These are phyloP conservation scores for Apiospora sp. DNA, from an alignment of 2,329 filamentous ascomycete genomes.

Conservation along the genomic window DNA sequence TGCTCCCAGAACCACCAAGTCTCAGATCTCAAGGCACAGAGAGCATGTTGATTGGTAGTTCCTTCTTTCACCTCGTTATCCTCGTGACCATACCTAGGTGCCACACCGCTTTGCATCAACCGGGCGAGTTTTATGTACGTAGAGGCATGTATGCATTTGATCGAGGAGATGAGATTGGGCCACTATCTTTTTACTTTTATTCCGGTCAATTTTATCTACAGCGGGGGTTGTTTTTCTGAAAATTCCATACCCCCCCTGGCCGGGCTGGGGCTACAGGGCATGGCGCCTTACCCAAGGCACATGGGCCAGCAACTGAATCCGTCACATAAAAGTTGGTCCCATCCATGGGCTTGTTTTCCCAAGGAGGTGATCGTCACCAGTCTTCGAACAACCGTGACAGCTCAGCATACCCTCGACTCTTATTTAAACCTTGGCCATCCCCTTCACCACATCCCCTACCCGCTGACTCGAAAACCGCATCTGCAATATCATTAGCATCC, in stretches of 20 bases:
- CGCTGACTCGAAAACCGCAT: background rate
- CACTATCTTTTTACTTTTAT: background rate
- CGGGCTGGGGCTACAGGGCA: constrained; percentile 11
- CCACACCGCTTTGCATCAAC: constrained; percentile 7
- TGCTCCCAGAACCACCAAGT: background rate
- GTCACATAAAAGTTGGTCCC: constrained; percentile 24
- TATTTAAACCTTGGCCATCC: constrained; percentile 28
- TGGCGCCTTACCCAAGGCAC: constrained; percentile 10
- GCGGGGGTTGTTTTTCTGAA: constrained; percentile 1
- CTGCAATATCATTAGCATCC: background rate
- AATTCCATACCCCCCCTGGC: background rate
- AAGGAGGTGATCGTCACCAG: constrained; percentile 9
- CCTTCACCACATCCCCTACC: background rate
- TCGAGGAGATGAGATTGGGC: constrained; percentile 12
- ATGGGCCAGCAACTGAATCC: constrained; percentile 11
- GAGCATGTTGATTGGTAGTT: background rate
- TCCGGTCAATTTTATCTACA: constrained; percentile 16
- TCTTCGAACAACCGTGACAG: background rate
- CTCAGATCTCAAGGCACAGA: background rate
- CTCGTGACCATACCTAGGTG: constrained; percentile 16
- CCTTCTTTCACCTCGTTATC: constrained; percentile 5
- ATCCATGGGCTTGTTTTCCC: constrained; percentile 18
- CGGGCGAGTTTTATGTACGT: background rate
- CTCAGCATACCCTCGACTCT: constrained; percentile 12
- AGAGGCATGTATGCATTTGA: background rate